Evolutionary conservation across 2,329 filamentous ascomycete genomes (phyloP).

Genomic region (Didymella arachidicola): DNA sequence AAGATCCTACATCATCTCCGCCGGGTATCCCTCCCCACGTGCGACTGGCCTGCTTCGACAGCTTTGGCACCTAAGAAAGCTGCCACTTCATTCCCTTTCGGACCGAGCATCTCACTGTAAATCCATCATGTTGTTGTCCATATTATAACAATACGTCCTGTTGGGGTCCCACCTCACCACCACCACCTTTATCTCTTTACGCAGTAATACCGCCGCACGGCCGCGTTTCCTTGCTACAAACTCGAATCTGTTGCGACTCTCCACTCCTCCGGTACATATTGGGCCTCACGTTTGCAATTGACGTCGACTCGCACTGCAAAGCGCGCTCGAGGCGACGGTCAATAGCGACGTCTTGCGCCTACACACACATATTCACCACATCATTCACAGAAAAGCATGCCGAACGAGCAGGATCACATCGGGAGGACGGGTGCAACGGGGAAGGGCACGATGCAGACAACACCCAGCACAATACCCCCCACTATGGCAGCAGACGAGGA

Average conservation of each 20-base stretch:
- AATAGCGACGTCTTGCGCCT: constrained; percentile 5
- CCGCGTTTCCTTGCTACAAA: constrained; percentile 15
- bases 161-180: constrained; percentile 45
- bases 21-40: constrained; percentile 43
- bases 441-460: constrained; percentile 40
- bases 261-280: constrained; percentile 15
- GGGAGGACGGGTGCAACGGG: constrained; percentile 28
- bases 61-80: constrained; percentile 34
- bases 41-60: constrained; percentile 30
- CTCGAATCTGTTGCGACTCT: constrained; percentile 18
- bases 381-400: constrained; percentile 35
- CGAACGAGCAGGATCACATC: constrained; percentile 44
- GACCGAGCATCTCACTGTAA: constrained; percentile 35
- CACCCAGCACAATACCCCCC: constrained; percentile 36
- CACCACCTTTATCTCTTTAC: constrained; percentile 22
- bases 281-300: constrained; percentile 9
- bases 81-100: constrained; percentile 37
- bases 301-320: constrained; percentile 6
- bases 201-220: constrained; percentile 17
- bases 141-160: constrained; percentile 50
- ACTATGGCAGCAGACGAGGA: constrained; percentile 64
- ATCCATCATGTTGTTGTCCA: constrained; percentile 46
- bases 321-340: constrained; percentile 1
- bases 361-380: constrained; percentile 7
- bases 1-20: constrained; percentile 42